Percentiles rank a stretch among this genome's conserved stretches.
Evolutionary conservation across 768 basidiomycete species (phyloP).

Genomic region (Termitomyces sp.): DNA sequence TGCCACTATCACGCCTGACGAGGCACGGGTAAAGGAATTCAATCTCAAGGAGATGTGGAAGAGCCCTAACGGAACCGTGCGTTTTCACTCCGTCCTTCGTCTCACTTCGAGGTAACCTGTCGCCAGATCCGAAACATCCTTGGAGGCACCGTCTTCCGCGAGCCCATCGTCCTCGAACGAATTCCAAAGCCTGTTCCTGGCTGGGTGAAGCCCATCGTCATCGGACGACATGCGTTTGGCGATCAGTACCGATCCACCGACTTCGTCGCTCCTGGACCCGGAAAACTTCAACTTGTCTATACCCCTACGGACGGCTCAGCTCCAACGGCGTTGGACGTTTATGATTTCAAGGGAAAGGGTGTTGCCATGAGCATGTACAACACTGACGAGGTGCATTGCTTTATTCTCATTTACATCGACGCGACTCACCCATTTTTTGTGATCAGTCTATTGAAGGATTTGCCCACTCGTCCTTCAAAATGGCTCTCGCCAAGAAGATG

Average conservation of each 20-base stretch:
- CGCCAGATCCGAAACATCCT: constrained; percentile 92
- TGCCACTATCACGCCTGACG: constrained; percentile 98
- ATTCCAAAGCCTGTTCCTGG: constrained; percentile 95
- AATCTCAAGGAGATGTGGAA: constrained; percentile 99
- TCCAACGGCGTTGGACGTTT: constrained; percentile 73
- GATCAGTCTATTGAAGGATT: constrained; percentile 86
- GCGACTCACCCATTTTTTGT: not conserved
- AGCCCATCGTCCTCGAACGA: constrained; percentile 89
- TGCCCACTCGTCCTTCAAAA: constrained; percentile 97
- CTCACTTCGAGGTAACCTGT: not conserved
- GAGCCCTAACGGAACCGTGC: constrained; percentile 91
- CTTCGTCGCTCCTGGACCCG: constrained; percentile 85
- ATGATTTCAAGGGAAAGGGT: constrained; percentile 89
- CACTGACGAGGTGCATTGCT: constrained; percentile 73
- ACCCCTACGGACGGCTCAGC: constrained; percentile 76
- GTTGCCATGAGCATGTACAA: constrained; percentile 99
- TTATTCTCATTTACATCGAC: not conserved
- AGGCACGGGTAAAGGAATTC: constrained; percentile 94
- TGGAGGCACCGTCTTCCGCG: constrained; percentile 97
- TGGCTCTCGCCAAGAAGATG: constrained; percentile 81
- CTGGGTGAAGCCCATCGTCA: constrained; percentile 95
- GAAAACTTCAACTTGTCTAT: constrained; percentile 91
- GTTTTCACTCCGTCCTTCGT: constrained; percentile 22
- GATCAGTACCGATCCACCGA: constrained; percentile 98
- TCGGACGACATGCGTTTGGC: constrained; percentile 96